A percentile compares a stretch with the other conserved stretches of the same genome.
Conservation (phyloP, 805 yeast species). For the Candida tallmaniae region DNA sequence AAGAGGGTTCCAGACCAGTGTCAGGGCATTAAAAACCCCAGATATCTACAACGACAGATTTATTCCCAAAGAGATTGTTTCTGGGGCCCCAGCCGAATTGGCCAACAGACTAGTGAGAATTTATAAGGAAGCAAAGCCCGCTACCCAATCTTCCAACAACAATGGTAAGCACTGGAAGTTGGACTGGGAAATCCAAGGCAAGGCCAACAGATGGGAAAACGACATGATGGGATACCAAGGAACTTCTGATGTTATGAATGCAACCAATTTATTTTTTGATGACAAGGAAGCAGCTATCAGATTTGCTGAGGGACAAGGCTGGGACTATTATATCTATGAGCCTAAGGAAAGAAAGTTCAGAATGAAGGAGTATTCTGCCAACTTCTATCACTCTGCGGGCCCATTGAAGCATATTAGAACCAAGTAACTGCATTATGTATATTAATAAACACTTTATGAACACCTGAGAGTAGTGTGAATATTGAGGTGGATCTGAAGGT, state of each 20-base stretch:
- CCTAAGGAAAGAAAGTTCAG: slow-evolving; percentile 72
- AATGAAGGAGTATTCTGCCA: slow-evolving; percentile 68
- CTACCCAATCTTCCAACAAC: slow-evolving; percentile 70
- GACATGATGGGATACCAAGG: slow-evolving; percentile 84
- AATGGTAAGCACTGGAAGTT: slow-evolving; percentile 61
- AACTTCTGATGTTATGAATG: slow-evolving; percentile 77
- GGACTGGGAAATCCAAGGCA: slow-evolving; percentile 78
- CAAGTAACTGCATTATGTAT: slow-evolving; percentile 54
- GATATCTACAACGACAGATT: slow-evolving; percentile 17
- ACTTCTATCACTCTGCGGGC: slow-evolving; percentile 64
- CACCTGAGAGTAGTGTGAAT: no score
- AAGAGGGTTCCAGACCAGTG: background rate
- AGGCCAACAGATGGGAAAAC: slow-evolving; percentile 85
- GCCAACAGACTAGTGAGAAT: slow-evolving; percentile 69
- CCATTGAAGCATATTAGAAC: slow-evolving; percentile 80
- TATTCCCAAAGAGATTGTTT: slow-evolving; percentile 49
- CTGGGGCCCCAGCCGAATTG: slow-evolving; percentile 76
- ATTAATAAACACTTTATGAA: no score
- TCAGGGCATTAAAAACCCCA: slow-evolving; percentile 9
- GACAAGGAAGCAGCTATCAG: slow-evolving; percentile 70
- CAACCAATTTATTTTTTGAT: slow-evolving; percentile 69
- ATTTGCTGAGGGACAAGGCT: slow-evolving; percentile 81
- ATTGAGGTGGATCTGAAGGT: no score
- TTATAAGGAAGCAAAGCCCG: slow-evolving; percentile 70
- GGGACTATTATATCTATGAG: slow-evolving; percentile 79